Base-by-base conservation (phyloP, 768 basidiomycete species). In the Termitomyces sp. region DNA sequence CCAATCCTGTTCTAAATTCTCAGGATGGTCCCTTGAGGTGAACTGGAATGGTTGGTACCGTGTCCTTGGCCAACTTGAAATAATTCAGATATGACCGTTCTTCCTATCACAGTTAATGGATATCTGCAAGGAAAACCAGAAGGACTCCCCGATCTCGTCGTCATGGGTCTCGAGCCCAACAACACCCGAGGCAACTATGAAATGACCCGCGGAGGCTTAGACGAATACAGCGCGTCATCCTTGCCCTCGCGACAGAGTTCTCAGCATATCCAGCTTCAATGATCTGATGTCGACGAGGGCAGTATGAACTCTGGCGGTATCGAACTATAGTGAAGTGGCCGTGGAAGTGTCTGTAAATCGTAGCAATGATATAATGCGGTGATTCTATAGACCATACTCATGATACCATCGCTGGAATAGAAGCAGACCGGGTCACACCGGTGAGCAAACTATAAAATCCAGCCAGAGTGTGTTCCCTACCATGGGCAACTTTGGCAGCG, bases 51-150 rank as follows among this genome's bases (percentile, higher is more conserved):
- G 23, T 23, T 23, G 23, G 0, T 10, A 5, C 14, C 15, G 15
- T 15, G 15, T 7, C 37, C 6, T 38, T 3, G 15, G 6, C 23
- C 23, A 23, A 23, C 23, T 1, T 23, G 23, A 2, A 23, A 23
- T 17, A 15, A 3, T 3, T 8, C 6, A 93, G 96, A 66, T 99
- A 99, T 68, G 94, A 98, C 70, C 93, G 95, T 37, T 93, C 95
- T 99, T 99, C 84, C 81, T 99, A 26, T 73, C 98, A 57, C 96
- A 99, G 68, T 99, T 99, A 76, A 94, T 97, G 91, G 73, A 75
- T 23, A 73, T 96, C 58, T 99, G 97, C 79, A 91, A 85, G 70
- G 96, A 98, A 75, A 94, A 71, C 96, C 97, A 3, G 93, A 91
- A 53, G 79, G 82, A 54, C 85, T 98, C 28, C 93, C 94, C 41